phyloP scores from a whole-genome alignment of 345 rosid species.

The Syzygium grande region DNA sequence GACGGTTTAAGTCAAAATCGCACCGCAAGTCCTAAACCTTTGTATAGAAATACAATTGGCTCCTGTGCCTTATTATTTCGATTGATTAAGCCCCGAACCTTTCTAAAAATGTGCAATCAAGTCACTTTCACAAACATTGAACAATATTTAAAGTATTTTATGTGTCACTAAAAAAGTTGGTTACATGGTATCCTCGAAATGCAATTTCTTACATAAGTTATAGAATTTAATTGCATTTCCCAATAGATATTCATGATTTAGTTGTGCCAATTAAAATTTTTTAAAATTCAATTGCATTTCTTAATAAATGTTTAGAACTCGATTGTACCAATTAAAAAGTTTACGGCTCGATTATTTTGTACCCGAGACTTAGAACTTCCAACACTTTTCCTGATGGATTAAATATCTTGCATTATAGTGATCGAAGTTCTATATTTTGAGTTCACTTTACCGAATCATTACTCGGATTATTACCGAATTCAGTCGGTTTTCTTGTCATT shows the following conservation, averaged over 20 bases:
- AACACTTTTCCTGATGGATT: neutral
- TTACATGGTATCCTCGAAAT: neutral
- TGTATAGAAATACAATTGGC: neutral
- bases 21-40: neutral
- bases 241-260: too few relatives aligned
- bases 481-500: too few relatives aligned
- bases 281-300: neutral
- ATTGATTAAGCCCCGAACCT: neutral
- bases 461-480: too few relatives aligned
- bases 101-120: neutral
- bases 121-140: neutral
- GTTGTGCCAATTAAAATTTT: rapidly evolving
- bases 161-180: neutral
- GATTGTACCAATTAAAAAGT: rapidly evolving
- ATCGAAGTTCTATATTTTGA: too few relatives aligned
- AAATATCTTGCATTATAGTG: too few relatives aligned
- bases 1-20: neutral
- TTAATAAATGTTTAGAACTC: neutral
- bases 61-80: neutral
- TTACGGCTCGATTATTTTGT: neutral
- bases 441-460: neutral
- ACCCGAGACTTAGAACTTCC: rapidly evolving
- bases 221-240: neutral
- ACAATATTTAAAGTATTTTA: too few relatives aligned
- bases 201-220: rapidly evolving